These are phyloP conservation scores for Pleurotus giganteus DNA, from an alignment of 768 basidiomycete genomes.

Conservation along the genomic window DNA sequence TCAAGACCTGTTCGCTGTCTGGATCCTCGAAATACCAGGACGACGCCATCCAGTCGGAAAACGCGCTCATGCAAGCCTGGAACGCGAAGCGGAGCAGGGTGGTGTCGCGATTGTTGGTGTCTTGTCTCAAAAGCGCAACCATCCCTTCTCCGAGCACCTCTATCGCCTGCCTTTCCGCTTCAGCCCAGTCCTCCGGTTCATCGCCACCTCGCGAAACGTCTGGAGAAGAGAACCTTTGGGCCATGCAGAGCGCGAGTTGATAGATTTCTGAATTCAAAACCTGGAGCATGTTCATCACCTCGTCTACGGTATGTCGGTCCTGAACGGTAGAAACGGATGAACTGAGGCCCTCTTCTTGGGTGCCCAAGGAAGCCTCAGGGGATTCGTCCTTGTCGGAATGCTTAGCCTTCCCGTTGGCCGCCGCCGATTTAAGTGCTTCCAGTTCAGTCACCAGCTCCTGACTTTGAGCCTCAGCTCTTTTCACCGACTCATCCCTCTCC, in stretches of 20 bases:
- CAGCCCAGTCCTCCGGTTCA: constrained; percentile 19
- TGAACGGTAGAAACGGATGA: neutral
- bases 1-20: constrained; percentile 43
- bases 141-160: constrained; percentile 31
- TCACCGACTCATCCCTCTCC: constrained; percentile 1
- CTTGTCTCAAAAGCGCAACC: constrained; percentile 35
- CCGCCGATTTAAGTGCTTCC: neutral
- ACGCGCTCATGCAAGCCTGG: constrained; percentile 42
- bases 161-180: constrained; percentile 24
- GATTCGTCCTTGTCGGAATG: neutral
- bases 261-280: constrained; percentile 49
- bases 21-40: constrained; percentile 52
- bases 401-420: neutral
- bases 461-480: neutral
- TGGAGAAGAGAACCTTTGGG: constrained; percentile 37
- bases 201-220: constrained; percentile 4
- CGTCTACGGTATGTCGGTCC: constrained; percentile 20
- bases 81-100: constrained; percentile 43
- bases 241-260: constrained; percentile 48
- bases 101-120: constrained; percentile 38
- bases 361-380: neutral
- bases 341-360: neutral
- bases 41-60: constrained; percentile 47
- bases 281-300: constrained; percentile 45
- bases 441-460: neutral